Conservation (phyloP, 2,329 filamentous ascomycete genomes). For the Ophiostoma sp. region DNA sequence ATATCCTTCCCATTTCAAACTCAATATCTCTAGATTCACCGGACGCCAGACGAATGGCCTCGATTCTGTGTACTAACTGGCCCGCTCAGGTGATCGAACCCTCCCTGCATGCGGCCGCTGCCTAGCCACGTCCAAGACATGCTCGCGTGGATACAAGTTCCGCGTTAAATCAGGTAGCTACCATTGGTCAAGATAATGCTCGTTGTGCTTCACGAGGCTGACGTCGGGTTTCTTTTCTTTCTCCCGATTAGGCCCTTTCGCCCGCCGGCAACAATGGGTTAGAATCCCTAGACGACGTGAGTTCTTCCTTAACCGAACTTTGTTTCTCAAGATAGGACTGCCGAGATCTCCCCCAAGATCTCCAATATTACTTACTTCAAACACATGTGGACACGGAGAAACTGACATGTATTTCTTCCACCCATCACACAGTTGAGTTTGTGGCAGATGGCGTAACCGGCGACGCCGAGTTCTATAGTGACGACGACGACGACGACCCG, state of each 20-base stretch:
- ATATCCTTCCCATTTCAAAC: background rate
- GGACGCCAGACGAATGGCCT: background rate
- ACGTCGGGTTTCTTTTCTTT: background rate
- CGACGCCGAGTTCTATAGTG: constrained; percentile 24
- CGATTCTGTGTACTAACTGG: background rate
- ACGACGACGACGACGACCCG: constrained; percentile 17
- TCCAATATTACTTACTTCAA: too few relatives aligned
- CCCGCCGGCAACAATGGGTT: constrained; percentile 39
- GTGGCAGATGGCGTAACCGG: constrained; percentile 23
- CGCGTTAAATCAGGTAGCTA: constrained; percentile 34
- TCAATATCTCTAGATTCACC: background rate
- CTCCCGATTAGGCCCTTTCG: constrained; percentile 33
- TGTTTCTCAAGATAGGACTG: background rate
- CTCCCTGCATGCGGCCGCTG: constrained; percentile 40
- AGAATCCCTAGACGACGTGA: constrained; percentile 36
- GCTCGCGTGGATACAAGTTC: constrained; percentile 39
- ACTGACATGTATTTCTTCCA: background rate
- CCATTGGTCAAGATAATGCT: background rate
- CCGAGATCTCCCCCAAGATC: too few relatives aligned
- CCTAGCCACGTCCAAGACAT: constrained; percentile 33
- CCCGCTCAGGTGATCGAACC: constrained; percentile 42
- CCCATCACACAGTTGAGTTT: constrained; percentile 25
- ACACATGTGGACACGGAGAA: background rate
- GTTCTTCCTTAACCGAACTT: background rate
- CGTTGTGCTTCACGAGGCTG: background rate